Evolutionary conservation across 163 green algal genomes (phyloP).

Genomic region (Prototheca wickerhamii): DNA sequence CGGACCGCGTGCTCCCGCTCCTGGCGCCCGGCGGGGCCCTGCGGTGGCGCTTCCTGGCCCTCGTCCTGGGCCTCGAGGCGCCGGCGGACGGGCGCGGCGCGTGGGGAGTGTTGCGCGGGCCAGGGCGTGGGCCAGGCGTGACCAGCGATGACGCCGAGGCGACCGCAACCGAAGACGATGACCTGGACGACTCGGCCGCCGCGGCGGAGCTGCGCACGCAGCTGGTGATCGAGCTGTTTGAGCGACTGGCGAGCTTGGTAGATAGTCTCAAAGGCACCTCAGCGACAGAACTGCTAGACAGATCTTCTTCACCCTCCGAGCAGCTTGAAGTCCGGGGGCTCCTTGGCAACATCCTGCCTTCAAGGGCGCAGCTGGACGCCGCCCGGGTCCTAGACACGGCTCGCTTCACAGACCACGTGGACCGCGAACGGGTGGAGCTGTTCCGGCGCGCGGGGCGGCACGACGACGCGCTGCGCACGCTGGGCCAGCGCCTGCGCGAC

Average conservation of each 20-base stretch:
- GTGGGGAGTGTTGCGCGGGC: neutral
- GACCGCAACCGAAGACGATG: too few relatives aligned
- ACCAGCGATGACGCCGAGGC: too few relatives aligned
- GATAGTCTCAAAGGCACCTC: too few relatives aligned
- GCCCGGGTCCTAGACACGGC: neutral
- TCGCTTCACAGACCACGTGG: neutral
- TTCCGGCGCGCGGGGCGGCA: slow-evolving; percentile 21
- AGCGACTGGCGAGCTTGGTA: too few relatives aligned
- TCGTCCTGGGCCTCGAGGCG: slow-evolving; percentile 20
- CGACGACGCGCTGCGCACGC: slow-evolving; percentile 29
- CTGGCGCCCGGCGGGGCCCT: slow-evolving; percentile 14
- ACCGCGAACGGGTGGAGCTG: slow-evolving; percentile 3
- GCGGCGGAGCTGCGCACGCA: too few relatives aligned
- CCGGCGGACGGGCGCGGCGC: neutral
- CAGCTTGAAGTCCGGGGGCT: too few relatives aligned
- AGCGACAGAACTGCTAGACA: too few relatives aligned
- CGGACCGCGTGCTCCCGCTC: slow-evolving; percentile 24
- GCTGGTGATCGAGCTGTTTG: too few relatives aligned
- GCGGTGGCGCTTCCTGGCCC: slow-evolving; percentile 38
- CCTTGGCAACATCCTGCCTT: neutral
- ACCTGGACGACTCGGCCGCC: too few relatives aligned
- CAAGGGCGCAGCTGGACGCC: neutral
- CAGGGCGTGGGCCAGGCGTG: too few relatives aligned
- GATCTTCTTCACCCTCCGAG: neutral
- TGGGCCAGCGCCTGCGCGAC: slow-evolving; percentile 34